Percentiles rank a stretch among this genome's conserved stretches.
These are phyloP conservation scores for Globisporangium acanthophoron DNA, from an alignment of 352 stramenopile genomes.

Conservation along the genomic window DNA sequence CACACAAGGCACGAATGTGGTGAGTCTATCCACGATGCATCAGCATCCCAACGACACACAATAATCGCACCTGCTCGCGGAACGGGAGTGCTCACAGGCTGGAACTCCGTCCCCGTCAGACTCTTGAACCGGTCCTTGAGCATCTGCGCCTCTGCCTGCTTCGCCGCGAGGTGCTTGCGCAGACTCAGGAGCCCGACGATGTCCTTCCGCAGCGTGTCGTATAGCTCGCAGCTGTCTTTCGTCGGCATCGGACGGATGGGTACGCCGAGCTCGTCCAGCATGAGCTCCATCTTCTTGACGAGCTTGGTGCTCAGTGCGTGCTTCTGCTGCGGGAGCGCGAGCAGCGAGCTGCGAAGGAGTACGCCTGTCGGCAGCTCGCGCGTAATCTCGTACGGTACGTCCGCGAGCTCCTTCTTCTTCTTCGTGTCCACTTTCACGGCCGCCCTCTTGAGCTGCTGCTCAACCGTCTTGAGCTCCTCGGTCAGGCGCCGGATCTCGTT, in stretches of 20 bases:
- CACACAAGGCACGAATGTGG: not conserved
- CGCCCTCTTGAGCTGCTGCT: constrained; percentile 68
- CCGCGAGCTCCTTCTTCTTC: constrained; percentile 67
- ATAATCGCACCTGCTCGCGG: constrained; percentile 25
- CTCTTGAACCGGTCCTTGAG: constrained; percentile 49
- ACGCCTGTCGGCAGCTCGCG: constrained; percentile 45
- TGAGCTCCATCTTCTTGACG: constrained; percentile 58
- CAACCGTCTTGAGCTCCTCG: constrained; percentile 47
- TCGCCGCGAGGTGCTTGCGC: constrained; percentile 52
- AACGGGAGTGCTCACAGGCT: constrained; percentile 32
- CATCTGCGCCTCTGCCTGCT: constrained; percentile 41
- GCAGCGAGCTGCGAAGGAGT: constrained; percentile 47
- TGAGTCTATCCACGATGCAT: not conserved
- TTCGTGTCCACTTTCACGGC: constrained; percentile 54
- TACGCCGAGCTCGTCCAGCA: constrained; percentile 61
- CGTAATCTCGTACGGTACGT: constrained; percentile 54
- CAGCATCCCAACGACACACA: not conserved
- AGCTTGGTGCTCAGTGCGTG: constrained; percentile 55
- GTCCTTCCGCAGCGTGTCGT: constrained; percentile 54
- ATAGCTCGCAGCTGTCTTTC: constrained; percentile 54
- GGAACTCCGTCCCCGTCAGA: constrained; percentile 48
- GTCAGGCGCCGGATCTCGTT: constrained; percentile 52
- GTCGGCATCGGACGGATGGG: constrained; percentile 69
- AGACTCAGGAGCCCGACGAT: constrained; percentile 50
- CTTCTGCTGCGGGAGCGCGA: constrained; percentile 44